These are phyloP conservation scores for Volvox reticuliferus DNA, from an alignment of 139 green algal species.

Conservation along the genomic window DNA sequence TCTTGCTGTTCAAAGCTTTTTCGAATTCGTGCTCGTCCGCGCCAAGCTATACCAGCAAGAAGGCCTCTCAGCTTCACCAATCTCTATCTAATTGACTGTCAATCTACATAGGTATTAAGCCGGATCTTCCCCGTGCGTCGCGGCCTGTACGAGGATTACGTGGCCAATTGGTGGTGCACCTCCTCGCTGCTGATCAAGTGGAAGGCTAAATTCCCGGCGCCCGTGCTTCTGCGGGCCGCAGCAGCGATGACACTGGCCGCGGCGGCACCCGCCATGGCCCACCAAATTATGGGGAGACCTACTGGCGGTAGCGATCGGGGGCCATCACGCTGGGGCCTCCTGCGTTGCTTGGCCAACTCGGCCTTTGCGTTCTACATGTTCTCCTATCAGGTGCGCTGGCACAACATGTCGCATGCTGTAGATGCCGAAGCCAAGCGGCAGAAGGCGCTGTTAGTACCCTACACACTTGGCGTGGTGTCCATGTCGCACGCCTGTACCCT, in stretches of 20 bases:
- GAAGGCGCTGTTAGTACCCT: too few relatives aligned
- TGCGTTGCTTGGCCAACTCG: constrained; percentile 87
- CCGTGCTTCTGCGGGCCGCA: constrained; percentile 12
- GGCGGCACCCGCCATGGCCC: constrained; percentile 72
- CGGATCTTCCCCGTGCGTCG: constrained; percentile 89
- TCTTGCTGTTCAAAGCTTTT: too few relatives aligned
- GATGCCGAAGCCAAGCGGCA: too few relatives aligned
- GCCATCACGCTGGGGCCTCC: constrained; percentile 75
- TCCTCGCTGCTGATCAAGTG: constrained; percentile 90
- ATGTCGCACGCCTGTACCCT: too few relatives aligned
- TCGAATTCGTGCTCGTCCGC: too few relatives aligned
- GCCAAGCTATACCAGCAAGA: too few relatives aligned
- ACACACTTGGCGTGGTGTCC: too few relatives aligned
- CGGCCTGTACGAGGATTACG: constrained; percentile 98
- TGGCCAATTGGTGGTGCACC: constrained; percentile 98
- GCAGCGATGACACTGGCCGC: constrained; percentile 74
- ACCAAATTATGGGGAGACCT: constrained; percentile 62
- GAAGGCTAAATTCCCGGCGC: constrained; percentile 58
- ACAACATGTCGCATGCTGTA: too few relatives aligned
- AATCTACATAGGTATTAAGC: constrained; percentile 60
- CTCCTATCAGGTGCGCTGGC: constrained; percentile 90
- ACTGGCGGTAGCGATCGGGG: neutral
- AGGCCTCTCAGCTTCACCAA: too few relatives aligned
- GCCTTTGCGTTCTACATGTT: constrained; percentile 96
- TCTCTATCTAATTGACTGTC: neutral